Percentiles rank a stretch among this genome's conserved stretches.
Conservation (phyloP, 2,329 filamentous ascomycete genomes). For the Pseudocercospora macadamiae region DNA sequence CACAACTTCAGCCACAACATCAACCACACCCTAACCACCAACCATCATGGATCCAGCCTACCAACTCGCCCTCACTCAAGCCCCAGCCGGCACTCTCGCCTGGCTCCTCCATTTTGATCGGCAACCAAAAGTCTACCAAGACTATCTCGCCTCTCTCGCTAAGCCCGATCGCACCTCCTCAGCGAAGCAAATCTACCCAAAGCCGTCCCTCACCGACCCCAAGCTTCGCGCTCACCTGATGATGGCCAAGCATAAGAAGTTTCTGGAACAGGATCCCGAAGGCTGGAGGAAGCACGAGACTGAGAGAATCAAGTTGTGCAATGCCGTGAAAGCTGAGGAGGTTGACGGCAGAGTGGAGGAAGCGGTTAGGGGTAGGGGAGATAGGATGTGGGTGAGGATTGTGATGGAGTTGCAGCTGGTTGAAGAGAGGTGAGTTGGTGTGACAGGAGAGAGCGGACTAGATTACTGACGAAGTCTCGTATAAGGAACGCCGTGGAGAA, state of each 20-base stretch:
- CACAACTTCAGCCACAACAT: background rate
- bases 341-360: background rate
- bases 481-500: too few relatives aligned
- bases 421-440: slow-evolving; percentile 7
- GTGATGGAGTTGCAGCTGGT: slow-evolving; percentile 1
- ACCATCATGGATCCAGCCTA: background rate
- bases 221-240: slow-evolving; percentile 5
- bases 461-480: too few relatives aligned
- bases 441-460: too few relatives aligned
- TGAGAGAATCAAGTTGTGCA: background rate
- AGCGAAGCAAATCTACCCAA: slow-evolving; percentile 3
- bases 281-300: background rate
- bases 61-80: background rate
- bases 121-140: background rate
- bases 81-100: background rate
- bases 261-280: background rate
- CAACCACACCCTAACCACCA: background rate
- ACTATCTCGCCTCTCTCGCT: background rate
- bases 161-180: background rate
- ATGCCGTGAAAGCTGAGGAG: background rate
- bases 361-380: background rate
- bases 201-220: slow-evolving; percentile 2
- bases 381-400: background rate
- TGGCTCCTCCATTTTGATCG: slow-evolving; percentile 1
- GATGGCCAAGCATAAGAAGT: slow-evolving; percentile 9